These are phyloP conservation scores for Phytopythium sindhum DNA, from an alignment of 352 stramenopile genomes.

Conservation along the genomic window DNA sequence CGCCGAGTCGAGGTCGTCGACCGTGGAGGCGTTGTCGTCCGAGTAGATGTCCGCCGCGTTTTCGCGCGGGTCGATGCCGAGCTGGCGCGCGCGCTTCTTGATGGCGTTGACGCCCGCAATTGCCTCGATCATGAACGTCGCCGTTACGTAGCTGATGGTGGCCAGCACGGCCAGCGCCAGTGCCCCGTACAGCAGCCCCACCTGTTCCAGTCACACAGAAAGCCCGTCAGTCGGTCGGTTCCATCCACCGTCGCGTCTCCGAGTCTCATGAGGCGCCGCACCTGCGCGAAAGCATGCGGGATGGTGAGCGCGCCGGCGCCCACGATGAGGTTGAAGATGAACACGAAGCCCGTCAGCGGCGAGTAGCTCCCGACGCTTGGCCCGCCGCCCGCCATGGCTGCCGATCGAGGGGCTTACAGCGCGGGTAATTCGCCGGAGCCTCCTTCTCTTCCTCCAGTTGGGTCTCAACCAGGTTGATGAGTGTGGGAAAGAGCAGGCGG, in stretches of 20 bases:
- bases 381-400: constrained; percentile 47
- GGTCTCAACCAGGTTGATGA: background rate
- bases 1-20: constrained; percentile 35
- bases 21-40: constrained; percentile 26
- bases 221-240: background rate
- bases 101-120: constrained; percentile 83
- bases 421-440: too few relatives aligned
- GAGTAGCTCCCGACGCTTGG: constrained; percentile 71
- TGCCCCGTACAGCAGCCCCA: constrained; percentile 74
- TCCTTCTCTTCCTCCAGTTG: too few relatives aligned
- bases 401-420: background rate
- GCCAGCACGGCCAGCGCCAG: constrained; percentile 54
- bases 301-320: constrained; percentile 84
- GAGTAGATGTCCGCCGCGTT: constrained; percentile 19
- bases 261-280: constrained; percentile 7
- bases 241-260: background rate
- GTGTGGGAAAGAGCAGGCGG: constrained; percentile 1
- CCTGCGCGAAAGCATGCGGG: constrained; percentile 80
- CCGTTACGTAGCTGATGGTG: constrained; percentile 74
- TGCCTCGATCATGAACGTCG: constrained; percentile 83
- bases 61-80: constrained; percentile 22
- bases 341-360: constrained; percentile 86
- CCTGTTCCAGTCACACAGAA: constrained; percentile 31
- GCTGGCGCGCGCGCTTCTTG: constrained; percentile 42
- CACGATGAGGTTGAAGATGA: constrained; percentile 91